Percentiles rank a stretch among this genome's conserved stretches.
phyloP scores from a whole-genome alignment of 192 early-diverging fungal genomes.

The Mortierella alpina region DNA sequence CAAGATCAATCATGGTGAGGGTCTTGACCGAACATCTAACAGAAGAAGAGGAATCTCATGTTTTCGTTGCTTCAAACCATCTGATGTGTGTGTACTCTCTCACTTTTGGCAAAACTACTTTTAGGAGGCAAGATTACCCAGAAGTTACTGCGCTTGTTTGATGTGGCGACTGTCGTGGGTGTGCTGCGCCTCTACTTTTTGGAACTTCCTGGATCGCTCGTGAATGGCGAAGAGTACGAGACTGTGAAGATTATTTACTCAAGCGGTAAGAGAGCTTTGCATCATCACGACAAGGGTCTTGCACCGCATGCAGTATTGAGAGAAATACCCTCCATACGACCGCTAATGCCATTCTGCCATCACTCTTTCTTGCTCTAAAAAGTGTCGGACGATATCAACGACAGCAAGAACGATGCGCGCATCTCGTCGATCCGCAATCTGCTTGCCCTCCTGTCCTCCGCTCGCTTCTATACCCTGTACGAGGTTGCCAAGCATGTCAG shows the following conservation, averaged over 20 bases:
- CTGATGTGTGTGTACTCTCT: not conserved
- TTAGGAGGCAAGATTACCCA: constrained; percentile 63
- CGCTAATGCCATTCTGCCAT: not conserved
- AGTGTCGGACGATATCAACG: constrained; percentile 41
- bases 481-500: constrained; percentile 51
- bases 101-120: not conserved
- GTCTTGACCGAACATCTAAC: too few relatives aligned
- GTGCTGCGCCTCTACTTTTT: constrained; percentile 74
- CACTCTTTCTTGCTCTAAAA: not conserved
- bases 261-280: constrained; percentile 50
- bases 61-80: not conserved
- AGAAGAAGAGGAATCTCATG: too few relatives aligned
- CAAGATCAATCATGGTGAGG: constrained; percentile 68
- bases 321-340: too few relatives aligned
- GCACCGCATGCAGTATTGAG: too few relatives aligned
- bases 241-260: constrained; percentile 72
- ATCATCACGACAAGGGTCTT: too few relatives aligned
- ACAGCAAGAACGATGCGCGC: constrained; percentile 46
- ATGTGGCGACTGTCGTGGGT: constrained; percentile 67
- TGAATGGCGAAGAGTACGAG: constrained; percentile 78
- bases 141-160: constrained; percentile 65
- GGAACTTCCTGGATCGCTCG: constrained; percentile 75
- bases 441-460: constrained; percentile 55
- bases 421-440: constrained; percentile 61
- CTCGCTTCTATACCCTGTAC: constrained; percentile 60